phyloP scores from a whole-genome alignment of 176 grass and related monocot genomes.

The Carex littledalei region DNA sequence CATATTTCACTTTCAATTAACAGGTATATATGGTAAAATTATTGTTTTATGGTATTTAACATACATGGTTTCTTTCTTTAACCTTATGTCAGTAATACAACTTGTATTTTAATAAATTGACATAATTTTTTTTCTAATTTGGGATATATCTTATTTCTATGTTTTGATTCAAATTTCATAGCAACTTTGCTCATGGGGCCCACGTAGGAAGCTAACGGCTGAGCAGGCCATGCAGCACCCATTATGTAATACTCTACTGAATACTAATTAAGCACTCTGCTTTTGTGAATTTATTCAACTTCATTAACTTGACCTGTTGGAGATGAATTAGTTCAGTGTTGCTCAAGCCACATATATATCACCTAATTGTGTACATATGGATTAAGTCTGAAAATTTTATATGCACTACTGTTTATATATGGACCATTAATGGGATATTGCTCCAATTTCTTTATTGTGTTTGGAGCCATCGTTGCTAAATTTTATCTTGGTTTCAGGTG shows the following conservation, averaged over 20 bases:
- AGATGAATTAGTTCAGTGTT: constrained; percentile 14
- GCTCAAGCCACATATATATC: background rate
- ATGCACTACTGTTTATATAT: background rate
- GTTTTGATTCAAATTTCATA: constrained; percentile 21
- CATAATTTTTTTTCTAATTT: constrained; percentile 19
- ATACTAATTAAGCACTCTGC: background rate
- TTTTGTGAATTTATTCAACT: constrained; percentile 20
- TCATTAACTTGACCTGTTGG: constrained; percentile 37
- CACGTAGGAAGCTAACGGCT: constrained; percentile 60
- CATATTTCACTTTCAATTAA: no score
- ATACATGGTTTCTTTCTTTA: constrained; percentile 46
- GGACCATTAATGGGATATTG: background rate
- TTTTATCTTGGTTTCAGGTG: background rate
- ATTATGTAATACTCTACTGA: constrained; percentile 50
- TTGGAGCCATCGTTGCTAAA: background rate
- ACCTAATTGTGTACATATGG: background rate
- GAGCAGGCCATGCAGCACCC: constrained; percentile 78
- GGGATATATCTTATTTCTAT: constrained; percentile 10
- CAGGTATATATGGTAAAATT: no score
- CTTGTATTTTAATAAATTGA: background rate
- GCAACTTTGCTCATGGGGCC: constrained; percentile 91
- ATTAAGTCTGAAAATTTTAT: background rate
- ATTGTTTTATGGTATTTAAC: constrained; percentile 13
- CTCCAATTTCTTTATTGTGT: background rate
- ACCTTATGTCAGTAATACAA: background rate